phyloP scores from a whole-genome alignment of 495 filamentous ascomycete species.

The Tuber indicum region DNA sequence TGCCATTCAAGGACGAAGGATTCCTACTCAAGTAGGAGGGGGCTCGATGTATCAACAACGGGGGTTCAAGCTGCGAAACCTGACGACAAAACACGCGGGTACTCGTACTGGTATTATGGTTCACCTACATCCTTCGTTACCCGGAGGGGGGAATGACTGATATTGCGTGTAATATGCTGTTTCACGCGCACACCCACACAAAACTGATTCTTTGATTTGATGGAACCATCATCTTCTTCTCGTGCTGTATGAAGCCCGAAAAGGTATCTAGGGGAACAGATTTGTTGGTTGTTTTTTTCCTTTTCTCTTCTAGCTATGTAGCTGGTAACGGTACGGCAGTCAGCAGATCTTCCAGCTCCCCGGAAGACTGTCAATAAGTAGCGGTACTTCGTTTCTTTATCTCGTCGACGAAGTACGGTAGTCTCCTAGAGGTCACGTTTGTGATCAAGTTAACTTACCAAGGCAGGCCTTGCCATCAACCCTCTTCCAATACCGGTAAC shows the following conservation, averaged over 20 bases:
- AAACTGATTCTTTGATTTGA: not conserved
- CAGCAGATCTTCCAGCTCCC: not conserved
- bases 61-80: not conserved
- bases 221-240: not conserved
- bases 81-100: not conserved
- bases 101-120: not conserved
- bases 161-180: slow-evolving; percentile 23
- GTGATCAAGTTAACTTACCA: not conserved
- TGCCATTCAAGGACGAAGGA: not conserved
- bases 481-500: not conserved
- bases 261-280: not conserved
- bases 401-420: not conserved
- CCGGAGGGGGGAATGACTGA: slow-evolving; percentile 11
- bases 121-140: not conserved
- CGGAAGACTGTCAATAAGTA: not conserved
- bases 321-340: not conserved
- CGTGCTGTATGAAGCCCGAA: not conserved
- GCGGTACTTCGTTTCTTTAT: not conserved
- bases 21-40: not conserved
- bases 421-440: not conserved
- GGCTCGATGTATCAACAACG: not conserved
- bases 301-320: not conserved
- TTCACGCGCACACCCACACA: slow-evolving; percentile 7
- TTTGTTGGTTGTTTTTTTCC: not conserved
- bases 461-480: not conserved